Evolutionary conservation across 768 basidiomycete genomes (phyloP).

Genomic region (Sporobolomyces pararoseus): DNA sequence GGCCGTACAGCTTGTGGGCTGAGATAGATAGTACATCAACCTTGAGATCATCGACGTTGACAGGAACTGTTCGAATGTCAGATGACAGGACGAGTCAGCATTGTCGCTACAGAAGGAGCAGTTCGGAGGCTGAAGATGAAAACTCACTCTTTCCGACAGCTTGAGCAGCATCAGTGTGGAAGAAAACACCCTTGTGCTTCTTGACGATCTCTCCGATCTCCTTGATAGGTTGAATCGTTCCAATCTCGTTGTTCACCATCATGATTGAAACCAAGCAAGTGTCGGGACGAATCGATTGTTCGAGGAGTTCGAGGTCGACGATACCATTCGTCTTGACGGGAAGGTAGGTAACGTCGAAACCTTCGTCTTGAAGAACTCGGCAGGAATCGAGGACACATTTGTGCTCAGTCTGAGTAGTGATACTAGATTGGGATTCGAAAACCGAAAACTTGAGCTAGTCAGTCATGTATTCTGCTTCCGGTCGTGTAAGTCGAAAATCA

Average conservation of each 20-base stretch:
- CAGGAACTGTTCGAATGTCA: constrained; percentile 71
- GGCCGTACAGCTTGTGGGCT: constrained; percentile 96
- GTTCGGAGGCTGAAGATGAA: neutral
- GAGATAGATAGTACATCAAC: constrained; percentile 94
- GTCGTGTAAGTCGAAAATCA: too few species aligned
- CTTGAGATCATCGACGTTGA: constrained; percentile 93
- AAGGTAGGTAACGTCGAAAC: constrained; percentile 96
- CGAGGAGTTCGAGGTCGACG: constrained; percentile 70
- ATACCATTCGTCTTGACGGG: constrained; percentile 84
- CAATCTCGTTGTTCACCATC: constrained; percentile 99
- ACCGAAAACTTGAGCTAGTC: too few species aligned
- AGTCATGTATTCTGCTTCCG: too few species aligned
- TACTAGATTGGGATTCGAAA: constrained; percentile 22
- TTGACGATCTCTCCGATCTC: constrained; percentile 84
- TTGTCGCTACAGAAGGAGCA: neutral
- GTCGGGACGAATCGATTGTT: constrained; percentile 83
- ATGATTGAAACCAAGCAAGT: constrained; percentile 89
- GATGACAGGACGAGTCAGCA: neutral
- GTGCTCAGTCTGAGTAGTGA: constrained; percentile 64
- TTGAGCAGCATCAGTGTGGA: constrained; percentile 98
- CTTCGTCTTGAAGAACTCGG: constrained; percentile 89
- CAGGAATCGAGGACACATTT: constrained; percentile 99
- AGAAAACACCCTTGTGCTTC: constrained; percentile 82
- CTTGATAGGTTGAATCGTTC: constrained; percentile 93
- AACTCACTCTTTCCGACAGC: constrained; percentile 52